A percentile compares a stretch with the other conserved stretches of the same genome.
phyloP scores from a whole-genome alignment of 306 rosid species.

The Datisca glomerata region DNA sequence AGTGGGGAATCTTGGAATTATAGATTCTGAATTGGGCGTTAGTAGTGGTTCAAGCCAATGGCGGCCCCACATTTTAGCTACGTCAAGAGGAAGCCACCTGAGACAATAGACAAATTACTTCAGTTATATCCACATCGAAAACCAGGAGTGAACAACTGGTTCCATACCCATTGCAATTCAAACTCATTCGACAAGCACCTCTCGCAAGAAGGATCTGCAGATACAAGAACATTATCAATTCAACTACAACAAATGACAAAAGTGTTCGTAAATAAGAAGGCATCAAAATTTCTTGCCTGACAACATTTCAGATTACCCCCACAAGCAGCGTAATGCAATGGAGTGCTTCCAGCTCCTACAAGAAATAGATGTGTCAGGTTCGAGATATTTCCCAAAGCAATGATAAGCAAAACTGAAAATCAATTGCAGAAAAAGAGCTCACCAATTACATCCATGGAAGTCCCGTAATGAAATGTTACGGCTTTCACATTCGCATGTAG shows the following conservation, averaged over 20 bases:
- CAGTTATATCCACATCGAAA: slow-evolving; percentile 7
- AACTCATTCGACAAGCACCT: slow-evolving; percentile 64
- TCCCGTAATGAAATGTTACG: slow-evolving; percentile 74
- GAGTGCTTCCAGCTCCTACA: slow-evolving; percentile 96
- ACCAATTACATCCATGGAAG: slow-evolving; percentile 96
- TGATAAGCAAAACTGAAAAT: slow-evolving; percentile 3
- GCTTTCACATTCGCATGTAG: slow-evolving; percentile 62
- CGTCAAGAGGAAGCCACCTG: slow-evolving; percentile 95
- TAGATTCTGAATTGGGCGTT: slow-evolving; percentile 54
- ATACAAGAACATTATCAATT: slow-evolving; percentile 14
- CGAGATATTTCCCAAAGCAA: slow-evolving; percentile 12
- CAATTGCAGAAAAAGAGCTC: slow-evolving; percentile 9
- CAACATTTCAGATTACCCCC: slow-evolving; percentile 96
- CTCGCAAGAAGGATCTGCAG: slow-evolving; percentile 73
- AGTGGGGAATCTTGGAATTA: slow-evolving; percentile 41
- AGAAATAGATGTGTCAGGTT: not conserved
- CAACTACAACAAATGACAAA: slow-evolving; percentile 11
- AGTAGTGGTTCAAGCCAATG: slow-evolving; percentile 86
- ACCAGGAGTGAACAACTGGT: slow-evolving; percentile 5
- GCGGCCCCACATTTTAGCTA: slow-evolving; percentile 98
- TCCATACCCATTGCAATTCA: slow-evolving; percentile 89
- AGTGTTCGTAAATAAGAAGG: not conserved
- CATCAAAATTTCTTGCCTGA: slow-evolving; percentile 49
- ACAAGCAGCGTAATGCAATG: slow-evolving; percentile 97
- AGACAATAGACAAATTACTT: slow-evolving; percentile 12